Conservation (phyloP, 805 yeast genomes). For the Pachysolen tannophilus region DNA sequence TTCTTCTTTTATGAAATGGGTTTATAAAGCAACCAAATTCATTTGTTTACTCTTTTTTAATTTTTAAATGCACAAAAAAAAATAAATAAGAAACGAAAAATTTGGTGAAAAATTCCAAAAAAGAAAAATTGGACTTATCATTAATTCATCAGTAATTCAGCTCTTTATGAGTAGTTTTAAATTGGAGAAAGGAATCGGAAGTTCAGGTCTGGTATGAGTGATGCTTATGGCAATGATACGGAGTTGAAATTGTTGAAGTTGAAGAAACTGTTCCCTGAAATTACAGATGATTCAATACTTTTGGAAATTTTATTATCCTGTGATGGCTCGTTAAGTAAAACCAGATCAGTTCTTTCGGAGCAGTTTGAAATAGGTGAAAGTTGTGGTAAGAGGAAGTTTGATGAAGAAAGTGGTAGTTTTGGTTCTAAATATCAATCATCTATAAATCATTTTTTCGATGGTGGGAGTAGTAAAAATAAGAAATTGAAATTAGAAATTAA, state of each 20-base stretch:
- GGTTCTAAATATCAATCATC: conserved; percentile 13
- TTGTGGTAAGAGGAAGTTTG: conserved; percentile 4
- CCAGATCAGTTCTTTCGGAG: conserved; percentile 33
- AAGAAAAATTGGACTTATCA: no score
- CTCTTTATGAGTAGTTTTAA: no score
- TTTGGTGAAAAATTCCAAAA: no score
- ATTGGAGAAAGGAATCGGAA: no score
- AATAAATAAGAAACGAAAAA: no score
- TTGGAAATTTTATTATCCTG: conserved; percentile 47
- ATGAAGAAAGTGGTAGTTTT: conserved; percentile 1
- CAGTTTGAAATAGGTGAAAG: conserved; percentile 14
- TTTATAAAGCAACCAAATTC: no score
- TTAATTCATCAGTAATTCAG: no score
- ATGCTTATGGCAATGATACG: no score
- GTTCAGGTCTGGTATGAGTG: no score
- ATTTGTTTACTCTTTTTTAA: no score
- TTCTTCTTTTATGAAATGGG: no score
- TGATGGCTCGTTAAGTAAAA: conserved; percentile 39
- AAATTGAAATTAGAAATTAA: neutral
- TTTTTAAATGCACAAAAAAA: no score
- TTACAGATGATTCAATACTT: conserved; percentile 27
- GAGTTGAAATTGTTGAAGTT: conserved; percentile 31
- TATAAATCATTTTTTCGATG: conserved; percentile 10
- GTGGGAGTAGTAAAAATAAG: neutral
- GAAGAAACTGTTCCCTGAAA: conserved; percentile 31